Base-by-base conservation (phyloP, 129 eudicot species). In the Flaveria brownii region DNA sequence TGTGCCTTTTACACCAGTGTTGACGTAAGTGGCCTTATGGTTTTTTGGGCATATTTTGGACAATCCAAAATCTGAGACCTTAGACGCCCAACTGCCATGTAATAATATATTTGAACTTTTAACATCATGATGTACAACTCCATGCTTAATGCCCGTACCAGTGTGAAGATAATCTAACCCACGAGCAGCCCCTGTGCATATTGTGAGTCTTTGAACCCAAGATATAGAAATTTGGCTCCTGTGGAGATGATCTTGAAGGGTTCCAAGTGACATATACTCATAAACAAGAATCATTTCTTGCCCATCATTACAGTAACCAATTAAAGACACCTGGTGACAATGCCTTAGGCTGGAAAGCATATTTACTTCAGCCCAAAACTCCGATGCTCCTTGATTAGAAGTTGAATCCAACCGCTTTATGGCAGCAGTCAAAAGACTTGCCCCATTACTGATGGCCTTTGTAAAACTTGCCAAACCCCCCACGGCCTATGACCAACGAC, bases 301-400 rank as follows among this genome's bases (percentile, higher is more conserved):
- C 13, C 50, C 65, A 8, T 72, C 65, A 11, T 9, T 52, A 1
- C 73, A 68, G 6, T 68, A 68, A 10, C 73, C 73, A 68, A 43
- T 68, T 14, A 67, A 67, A 42, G 72, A 67, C 11, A 67, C 72
- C 54, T 42, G 42, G 20, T 67, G 72, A 18, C 3, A 67, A 1
- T 67, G 72, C 54, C 72, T 67, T 67, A 67, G 42, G 0, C 18
- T 68, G 0, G 54, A 39, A 0, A 67, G 72, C 51, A 41, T 67
- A 33, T 67, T 52, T n/a, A 67, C 11, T 17, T 67, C 72, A 6
- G 54, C 72, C 76, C 76, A 50, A 18, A 75, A 75, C 36, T 75
- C 71, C 2, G 0, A 33, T 0, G 64, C 80, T 26, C 70, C 70
- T 42, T 60, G 78, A 43, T n/a, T 60, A 26, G 78, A 74, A 3